These are phyloP conservation scores for Emydomyces testavorans DNA, from an alignment of 2,329 filamentous ascomycete species.

Conservation along the genomic window DNA sequence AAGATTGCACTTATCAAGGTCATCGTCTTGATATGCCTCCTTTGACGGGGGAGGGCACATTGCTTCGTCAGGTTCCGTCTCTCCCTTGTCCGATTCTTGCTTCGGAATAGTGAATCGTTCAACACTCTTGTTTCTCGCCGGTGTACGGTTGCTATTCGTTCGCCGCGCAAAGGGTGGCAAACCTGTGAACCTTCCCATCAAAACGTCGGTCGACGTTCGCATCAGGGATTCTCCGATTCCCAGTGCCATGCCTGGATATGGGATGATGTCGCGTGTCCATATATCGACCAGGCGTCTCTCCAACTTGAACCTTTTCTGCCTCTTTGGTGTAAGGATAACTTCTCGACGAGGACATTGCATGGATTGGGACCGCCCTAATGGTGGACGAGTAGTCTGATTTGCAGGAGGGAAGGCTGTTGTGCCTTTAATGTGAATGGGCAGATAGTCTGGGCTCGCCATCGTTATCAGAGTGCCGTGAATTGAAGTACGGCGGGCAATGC, in stretches of 20 bases:
- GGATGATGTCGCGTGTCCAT: constrained; percentile 70
- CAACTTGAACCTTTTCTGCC: constrained; percentile 64
- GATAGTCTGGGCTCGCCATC: constrained; percentile 9
- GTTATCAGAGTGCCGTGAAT: constrained; percentile 57
- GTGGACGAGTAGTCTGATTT: constrained; percentile 8
- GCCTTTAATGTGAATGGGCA: constrained; percentile 17
- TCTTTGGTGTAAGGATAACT: constrained; percentile 60
- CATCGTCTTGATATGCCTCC: neutral
- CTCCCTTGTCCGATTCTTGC: constrained; percentile 8
- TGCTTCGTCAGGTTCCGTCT: neutral
- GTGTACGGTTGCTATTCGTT: constrained; percentile 43
- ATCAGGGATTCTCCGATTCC: constrained; percentile 60
- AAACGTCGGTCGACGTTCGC: constrained; percentile 65
- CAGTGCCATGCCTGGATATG: constrained; percentile 68
- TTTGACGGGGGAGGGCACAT: neutral
- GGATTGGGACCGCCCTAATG: constrained; percentile 45
- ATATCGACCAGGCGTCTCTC: constrained; percentile 65
- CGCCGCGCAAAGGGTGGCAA: constrained; percentile 64
- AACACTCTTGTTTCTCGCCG: neutral
- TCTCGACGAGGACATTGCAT: constrained; percentile 49
- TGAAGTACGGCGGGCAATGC: constrained; percentile 45
- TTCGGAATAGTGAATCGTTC: constrained; percentile 10
- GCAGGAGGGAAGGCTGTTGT: constrained; percentile 13
- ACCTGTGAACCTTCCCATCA: constrained; percentile 80
- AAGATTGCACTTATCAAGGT: neutral